phyloP scores from a whole-genome alignment of 148 eudicot species.

The Fallopia convolvulus region DNA sequence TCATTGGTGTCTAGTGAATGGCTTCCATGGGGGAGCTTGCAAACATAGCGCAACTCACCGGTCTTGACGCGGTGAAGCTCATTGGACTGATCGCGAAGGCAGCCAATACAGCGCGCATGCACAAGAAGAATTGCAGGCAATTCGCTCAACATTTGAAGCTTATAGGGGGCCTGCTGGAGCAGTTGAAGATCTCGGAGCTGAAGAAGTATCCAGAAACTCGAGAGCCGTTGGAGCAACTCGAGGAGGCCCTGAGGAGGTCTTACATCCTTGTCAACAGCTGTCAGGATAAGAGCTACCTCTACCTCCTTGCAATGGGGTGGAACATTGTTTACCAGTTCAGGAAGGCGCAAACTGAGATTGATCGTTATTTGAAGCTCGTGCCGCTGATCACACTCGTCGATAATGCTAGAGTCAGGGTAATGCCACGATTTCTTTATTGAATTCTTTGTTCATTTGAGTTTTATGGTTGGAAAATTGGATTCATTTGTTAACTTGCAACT shows the following conservation, averaged over 20 bases:
- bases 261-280: slow-evolving; percentile 83
- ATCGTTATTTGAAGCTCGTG: slow-evolving; percentile 87
- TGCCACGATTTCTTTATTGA: neutral
- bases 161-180: slow-evolving; percentile 76
- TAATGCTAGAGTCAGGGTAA: slow-evolving; percentile 96
- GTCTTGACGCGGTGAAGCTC: slow-evolving; percentile 65
- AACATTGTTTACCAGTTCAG: slow-evolving; percentile 95
- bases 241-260: slow-evolving; percentile 88
- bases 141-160: slow-evolving; percentile 84
- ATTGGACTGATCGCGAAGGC: slow-evolving; percentile 82
- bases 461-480: neutral
- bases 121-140: slow-evolving; percentile 81
- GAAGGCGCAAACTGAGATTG: slow-evolving; percentile 87
- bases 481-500: neutral
- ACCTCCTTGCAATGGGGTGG: slow-evolving; percentile 98
- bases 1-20: slow-evolving; percentile 8
- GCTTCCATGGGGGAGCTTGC: slow-evolving; percentile 50
- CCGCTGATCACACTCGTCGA: slow-evolving; percentile 92
- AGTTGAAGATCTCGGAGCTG: slow-evolving; percentile 74
- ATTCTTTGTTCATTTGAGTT: neutral
- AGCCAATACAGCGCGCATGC: slow-evolving; percentile 88
- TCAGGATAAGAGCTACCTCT: slow-evolving; percentile 83
- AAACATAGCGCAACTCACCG: slow-evolving; percentile 71
- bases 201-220: slow-evolving; percentile 82
- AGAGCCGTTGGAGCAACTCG: slow-evolving; percentile 94